Evolutionary conservation across 2,329 filamentous ascomycete species (phyloP), one percentile per base, ranked within the genome.

Genomic region (Colletotrichum lindemuthianum): DNA sequence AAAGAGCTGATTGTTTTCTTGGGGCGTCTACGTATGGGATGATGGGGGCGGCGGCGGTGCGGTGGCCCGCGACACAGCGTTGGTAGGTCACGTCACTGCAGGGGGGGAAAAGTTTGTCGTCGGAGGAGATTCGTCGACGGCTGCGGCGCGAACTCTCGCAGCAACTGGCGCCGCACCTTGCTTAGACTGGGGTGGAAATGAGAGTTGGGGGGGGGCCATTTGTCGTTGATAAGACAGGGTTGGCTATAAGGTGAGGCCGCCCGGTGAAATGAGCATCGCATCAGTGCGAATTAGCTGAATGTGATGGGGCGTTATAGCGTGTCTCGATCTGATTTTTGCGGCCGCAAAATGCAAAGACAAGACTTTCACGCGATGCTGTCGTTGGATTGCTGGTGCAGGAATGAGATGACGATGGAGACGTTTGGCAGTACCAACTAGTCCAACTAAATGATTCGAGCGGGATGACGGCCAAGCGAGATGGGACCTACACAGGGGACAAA

Each of bases 291-390:
- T 47, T 37, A 15, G 33, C 24, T 54, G 50, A 15, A 37, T 60
- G 33, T 33, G n/a, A 58, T 58, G 57, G 50, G 49, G 50, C 51
- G 61, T 61, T 24, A 36, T 16, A 59, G 60, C 60, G 57, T 50
- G 60, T 60, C 43, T 54, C 59, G 58, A 34, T 50, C 55, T 60
- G 51, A 48, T 65, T 61, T 47, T 32, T 15, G 24, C 36, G 48
- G 32, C 33, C 56, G 40, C 45, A 49, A 48, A 13, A 39, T 48
- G 13, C 51, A 56, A 52, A 48, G 55, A 61, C 36, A 57, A 56
- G 47, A 51, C 48, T 11, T 8, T 11, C 37, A 33, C 32, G 43
- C 9, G 11, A 34, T n/a, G 37, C 24, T 16, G 10, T n/a, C 36
- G 36, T 7, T 34, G 12, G 11, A 16, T 2, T 24, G 33, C 40